Conservation (phyloP, 176 grass and related monocot species). For the Typha latifolia region DNA sequence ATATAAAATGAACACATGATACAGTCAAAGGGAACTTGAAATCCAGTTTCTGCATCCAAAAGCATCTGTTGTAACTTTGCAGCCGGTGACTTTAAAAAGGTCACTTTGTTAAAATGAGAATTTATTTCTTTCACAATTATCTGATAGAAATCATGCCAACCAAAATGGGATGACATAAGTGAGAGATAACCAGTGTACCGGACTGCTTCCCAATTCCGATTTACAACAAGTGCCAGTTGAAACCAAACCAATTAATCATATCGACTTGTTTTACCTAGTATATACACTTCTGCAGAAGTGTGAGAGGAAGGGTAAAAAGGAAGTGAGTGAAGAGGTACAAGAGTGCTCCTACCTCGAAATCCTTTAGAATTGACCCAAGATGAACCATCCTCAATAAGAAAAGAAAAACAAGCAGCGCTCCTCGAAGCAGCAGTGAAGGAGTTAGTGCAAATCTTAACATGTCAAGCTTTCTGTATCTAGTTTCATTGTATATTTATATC, state of each 20-base stretch:
- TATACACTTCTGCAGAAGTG: no score
- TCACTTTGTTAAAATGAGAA: neutral
- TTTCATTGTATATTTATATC: neutral
- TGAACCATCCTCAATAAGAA: neutral
- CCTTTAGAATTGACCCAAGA: no score
- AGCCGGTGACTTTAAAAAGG: neutral
- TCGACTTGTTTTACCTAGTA: no score
- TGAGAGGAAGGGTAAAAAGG: no score
- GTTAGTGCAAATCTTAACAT: neutral
- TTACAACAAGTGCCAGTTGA: no score
- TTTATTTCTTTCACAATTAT: neutral
- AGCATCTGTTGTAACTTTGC: neutral
- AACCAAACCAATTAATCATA: no score
- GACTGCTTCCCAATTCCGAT: no score
- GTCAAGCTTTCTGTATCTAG: neutral
- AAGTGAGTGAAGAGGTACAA: no score
- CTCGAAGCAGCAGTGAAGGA: neutral
- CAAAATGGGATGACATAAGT: no score
- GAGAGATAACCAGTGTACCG: no score
- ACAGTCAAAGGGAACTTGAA: constrained; percentile 96
- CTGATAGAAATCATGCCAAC: neutral
- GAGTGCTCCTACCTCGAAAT: no score
- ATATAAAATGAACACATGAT: constrained; percentile 94
- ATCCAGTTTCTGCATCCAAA: constrained; percentile 65
- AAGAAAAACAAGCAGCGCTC: neutral